A percentile compares a stretch with the other conserved stretches of the same genome.
phyloP scores from a whole-genome alignment of 2,329 filamentous ascomycete genomes.

The Sporothrix euskadiensis region DNA sequence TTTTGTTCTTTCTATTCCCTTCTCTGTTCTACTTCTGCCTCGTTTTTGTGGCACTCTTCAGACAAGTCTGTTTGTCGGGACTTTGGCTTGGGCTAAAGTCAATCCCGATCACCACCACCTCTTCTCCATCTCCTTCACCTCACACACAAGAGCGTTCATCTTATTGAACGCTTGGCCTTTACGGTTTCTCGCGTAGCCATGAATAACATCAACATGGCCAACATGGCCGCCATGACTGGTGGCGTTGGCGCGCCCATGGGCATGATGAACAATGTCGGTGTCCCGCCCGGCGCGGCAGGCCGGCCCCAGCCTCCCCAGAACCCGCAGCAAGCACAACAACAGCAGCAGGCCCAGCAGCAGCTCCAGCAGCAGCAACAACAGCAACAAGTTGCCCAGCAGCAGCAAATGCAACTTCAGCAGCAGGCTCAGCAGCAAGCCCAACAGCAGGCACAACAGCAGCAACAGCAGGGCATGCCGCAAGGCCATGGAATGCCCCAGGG shows the following conservation, averaged over 20 bases:
- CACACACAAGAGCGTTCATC: not conserved
- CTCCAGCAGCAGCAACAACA: conserved; percentile 24
- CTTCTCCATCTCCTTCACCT: not conserved
- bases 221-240: conserved; percentile 68
- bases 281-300: conserved; percentile 40
- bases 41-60: conserved; percentile 5
- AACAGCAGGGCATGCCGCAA: conserved; percentile 26
- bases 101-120: not conserved
- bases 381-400: conserved; percentile 34
- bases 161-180: not conserved
- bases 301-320: conserved; percentile 32
- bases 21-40: not conserved
- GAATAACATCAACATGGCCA: conserved; percentile 68
- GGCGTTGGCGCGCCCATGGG: conserved; percentile 64
- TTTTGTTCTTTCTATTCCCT: conserved; percentile 1
- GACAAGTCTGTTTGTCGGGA: not conserved
- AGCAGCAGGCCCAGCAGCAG: conserved; percentile 28
- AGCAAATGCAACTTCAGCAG: conserved; percentile 29
- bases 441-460: conserved; percentile 26
- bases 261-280: conserved; percentile 65
- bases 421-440: not conserved
- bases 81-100: not conserved
- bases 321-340: conserved; percentile 35
- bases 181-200: conserved; percentile 42
- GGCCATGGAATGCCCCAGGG: conserved; percentile 38